Percentiles rank a stretch among this genome's conserved stretches.
phyloP scores from a whole-genome alignment of 768 basidiomycete species.

The Trametes meyenii region DNA sequence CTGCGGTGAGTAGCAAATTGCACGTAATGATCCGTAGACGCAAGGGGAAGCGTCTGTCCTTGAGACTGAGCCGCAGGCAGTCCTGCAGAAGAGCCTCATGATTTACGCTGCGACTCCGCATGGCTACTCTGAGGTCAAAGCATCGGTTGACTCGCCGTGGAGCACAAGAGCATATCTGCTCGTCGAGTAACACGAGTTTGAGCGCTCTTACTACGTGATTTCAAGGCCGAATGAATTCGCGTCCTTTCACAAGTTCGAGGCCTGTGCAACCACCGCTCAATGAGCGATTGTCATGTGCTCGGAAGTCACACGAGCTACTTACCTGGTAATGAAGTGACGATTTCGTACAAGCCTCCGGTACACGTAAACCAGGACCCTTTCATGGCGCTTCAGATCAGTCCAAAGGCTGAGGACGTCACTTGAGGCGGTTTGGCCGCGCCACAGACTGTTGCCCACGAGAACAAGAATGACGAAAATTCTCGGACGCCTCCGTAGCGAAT shows the following conservation, averaged over 20 bases:
- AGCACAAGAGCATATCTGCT: slow-evolving; percentile 9
- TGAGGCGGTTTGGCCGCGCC: slow-evolving; percentile 1
- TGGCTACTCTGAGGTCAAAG: background rate
- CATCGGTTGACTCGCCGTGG: slow-evolving; percentile 2
- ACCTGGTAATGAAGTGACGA: background rate
- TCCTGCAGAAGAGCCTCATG: slow-evolving; percentile 8
- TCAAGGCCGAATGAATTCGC: background rate
- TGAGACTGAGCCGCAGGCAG: slow-evolving; percentile 11
- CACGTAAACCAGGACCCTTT: background rate
- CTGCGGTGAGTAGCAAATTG: background rate
- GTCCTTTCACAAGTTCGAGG: slow-evolving; percentile 5
- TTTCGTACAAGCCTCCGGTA: background rate
- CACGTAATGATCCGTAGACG: slow-evolving; percentile 5
- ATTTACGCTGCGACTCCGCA: slow-evolving; percentile 20
- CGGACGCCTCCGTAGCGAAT: background rate
- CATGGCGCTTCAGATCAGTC: slow-evolving; percentile 2
- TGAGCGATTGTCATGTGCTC: slow-evolving; percentile 6
- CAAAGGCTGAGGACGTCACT: background rate
- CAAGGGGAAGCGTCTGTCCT: background rate
- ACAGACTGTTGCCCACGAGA: slow-evolving; percentile 1
- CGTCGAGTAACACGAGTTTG: background rate
- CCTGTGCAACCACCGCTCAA: background rate
- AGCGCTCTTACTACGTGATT: background rate
- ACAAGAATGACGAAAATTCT: slow-evolving; percentile 6
- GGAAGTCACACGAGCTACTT: slow-evolving; percentile 19